Evolutionary conservation across 106 monocot genomes (phyloP), one percentile per base, ranked within the genome.

Genomic region (Dendrobium nobile): DNA sequence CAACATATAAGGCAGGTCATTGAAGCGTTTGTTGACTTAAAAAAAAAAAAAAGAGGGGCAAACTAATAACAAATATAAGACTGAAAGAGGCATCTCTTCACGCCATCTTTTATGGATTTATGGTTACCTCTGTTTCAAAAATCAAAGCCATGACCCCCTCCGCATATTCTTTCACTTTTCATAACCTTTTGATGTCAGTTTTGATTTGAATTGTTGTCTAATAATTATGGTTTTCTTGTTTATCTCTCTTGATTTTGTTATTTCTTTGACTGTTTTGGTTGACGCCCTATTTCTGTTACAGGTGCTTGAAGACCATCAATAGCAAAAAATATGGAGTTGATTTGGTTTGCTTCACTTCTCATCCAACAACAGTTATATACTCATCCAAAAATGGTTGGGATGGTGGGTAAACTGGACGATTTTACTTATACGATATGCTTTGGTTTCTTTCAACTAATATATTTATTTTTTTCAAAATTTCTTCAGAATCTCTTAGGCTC

Each of bases 271-370:
- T 31, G 15, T 41, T 41, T 74, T 13, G 1, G 43, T 41, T 76
- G 76, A 76, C 15, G 7, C 74, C 9, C 3, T 48, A 27, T 80
- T 67, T 80, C 79, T 16, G 31, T 87, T 41, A 11, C 65, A 99
- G 99, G 84, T 99, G 99, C 84, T 87, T 99, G 82, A 99, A 99
- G 87, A 93, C 99, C 11, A 99, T 99, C 77, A 99, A 99, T 85
- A 99, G 99, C 86, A 99, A 99, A 87, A 99, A 99, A 68, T 99
- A 99, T 86, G 99, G 99, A 51, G 99, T 99, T 82, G 99, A 99
- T 83, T 86, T 99, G 27, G 99, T 99, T 17, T 84, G 88, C 82
- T 99, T 99, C 82, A 99, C 99, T 79, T 87, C 87, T 83, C 89
- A 95, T 85, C 95, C 99, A 42, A 86, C 90, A 78, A 87, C 91